Base-by-base conservation (phyloP, 2,329 filamentous ascomycete species). In the Trichoderma sp. region DNA sequence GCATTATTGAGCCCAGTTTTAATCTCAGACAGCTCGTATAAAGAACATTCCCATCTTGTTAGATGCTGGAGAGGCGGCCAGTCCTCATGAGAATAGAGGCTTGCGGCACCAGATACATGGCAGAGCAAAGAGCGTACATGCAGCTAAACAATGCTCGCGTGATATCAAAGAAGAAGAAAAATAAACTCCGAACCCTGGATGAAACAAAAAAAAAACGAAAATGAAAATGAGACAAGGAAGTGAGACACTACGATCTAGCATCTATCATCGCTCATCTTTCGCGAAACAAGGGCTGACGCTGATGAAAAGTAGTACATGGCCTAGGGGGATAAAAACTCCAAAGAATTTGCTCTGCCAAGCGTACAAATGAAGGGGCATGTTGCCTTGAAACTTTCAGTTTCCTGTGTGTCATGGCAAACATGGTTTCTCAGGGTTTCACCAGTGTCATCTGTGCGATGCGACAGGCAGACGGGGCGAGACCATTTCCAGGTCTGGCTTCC, bases 391-490 rank as follows among this genome's bases (percentile, higher is more conserved):
- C 59, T 63, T n/a, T 14, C 35, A 27, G 24, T 38, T 35, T 38
- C 27, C 45, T 65, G 69, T 45, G 53, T 41, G 24, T 71, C 24
- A 56, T 71, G 18, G 35, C 53, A 31, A 41, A 24, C 50, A 45
- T 60, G 50, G 27, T 18, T 60, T 27, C 60, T n/a, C 38, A 64
- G 35, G n/a, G 27, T 27, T 16, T 50, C 33, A 41, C 41, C 24
- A 56, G 29, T 64, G 59, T 71, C 68, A 71, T 27, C 74, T 56
- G 69, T 75, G 74, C 6, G 60, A 65, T 31, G 67, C 74, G 24
- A 75, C 67, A 41, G 68, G 66, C 31, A 72, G 31, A 27, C 64
- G 74, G 31, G 68, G 74, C n/a, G 56, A 31, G 45, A 75, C 56
- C 38, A 64, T 75, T 11, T 71, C 66, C 33, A 63, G 60, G 21